These are phyloP conservation scores for Ascochyta rabiei DNA, from an alignment of 2,329 filamentous ascomycete species.

Conservation along the genomic window DNA sequence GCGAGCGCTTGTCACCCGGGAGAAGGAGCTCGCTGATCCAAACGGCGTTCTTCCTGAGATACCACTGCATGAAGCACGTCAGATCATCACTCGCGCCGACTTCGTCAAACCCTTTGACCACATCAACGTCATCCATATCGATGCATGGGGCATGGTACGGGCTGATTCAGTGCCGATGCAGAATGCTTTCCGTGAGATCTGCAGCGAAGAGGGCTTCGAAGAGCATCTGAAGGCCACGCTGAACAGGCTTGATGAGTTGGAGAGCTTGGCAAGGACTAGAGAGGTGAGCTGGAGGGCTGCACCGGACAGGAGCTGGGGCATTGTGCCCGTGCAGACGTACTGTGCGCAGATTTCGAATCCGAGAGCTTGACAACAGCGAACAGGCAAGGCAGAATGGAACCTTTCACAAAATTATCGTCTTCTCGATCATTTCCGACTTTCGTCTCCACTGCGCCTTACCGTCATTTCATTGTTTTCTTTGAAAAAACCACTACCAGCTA, in stretches of 20 bases:
- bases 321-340: slow-evolving; percentile 39
- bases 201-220: slow-evolving; percentile 74
- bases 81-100: slow-evolving; percentile 94
- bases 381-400: no score
- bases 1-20: slow-evolving; percentile 82
- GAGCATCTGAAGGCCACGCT: slow-evolving; percentile 81
- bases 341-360: slow-evolving; percentile 32
- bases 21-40: slow-evolving; percentile 64
- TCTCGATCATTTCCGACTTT: no score
- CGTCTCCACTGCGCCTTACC: no score
- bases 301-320: slow-evolving; percentile 35
- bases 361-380: neutral
- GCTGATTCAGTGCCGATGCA: slow-evolving; percentile 97
- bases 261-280: slow-evolving; percentile 86
- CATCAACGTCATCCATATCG: slow-evolving; percentile 93
- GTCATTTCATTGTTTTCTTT: no score
- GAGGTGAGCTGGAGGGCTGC: slow-evolving; percentile 88
- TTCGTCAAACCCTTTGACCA: slow-evolving; percentile 92
- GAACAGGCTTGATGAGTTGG: slow-evolving; percentile 84
- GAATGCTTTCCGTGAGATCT: slow-evolving; percentile 85
- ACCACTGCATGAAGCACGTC: slow-evolving; percentile 48
- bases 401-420: no score
- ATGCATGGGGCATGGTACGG: slow-evolving; percentile 81
- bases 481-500: no score
- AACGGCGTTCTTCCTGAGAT: slow-evolving; percentile 78